Evolutionary conservation across 2,329 filamentous ascomycete species (phyloP).

Genomic region (Calonectria hongkongensis): DNA sequence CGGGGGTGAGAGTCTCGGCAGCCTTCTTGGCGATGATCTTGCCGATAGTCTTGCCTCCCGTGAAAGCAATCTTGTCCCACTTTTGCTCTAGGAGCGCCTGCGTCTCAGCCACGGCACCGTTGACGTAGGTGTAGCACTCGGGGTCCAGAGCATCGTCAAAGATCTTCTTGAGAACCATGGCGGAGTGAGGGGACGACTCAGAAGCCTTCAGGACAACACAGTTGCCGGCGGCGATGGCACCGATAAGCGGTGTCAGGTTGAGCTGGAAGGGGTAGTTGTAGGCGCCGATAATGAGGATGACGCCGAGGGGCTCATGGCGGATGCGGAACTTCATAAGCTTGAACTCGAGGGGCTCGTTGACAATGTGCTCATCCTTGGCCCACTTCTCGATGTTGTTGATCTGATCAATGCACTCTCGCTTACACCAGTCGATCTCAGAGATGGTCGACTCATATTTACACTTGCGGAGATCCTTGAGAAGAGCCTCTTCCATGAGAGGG

Average conservation of each 20-base stretch:
- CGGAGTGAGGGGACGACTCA: constrained; percentile 85
- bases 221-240: constrained; percentile 94
- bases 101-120: constrained; percentile 88
- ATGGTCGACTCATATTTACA: constrained; percentile 83
- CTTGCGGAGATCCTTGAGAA: constrained; percentile 87
- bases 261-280: constrained; percentile 97
- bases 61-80: constrained; percentile 99
- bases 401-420: constrained; percentile 87
- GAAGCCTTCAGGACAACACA: constrained; percentile 94
- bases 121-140: constrained; percentile 84
- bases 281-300: constrained; percentile 89
- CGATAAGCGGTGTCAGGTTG: constrained; percentile 85
- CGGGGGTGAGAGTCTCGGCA: constrained; percentile 90
- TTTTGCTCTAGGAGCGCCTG: constrained; percentile 89
- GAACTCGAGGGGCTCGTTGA: constrained; percentile 81
- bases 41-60: constrained; percentile 85
- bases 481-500: constrained; percentile 82
- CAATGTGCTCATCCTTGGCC: constrained; percentile 86
- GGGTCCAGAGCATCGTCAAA: constrained; percentile 85
- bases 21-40: constrained; percentile 94
- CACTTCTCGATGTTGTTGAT: constrained; percentile 87
- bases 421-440: constrained; percentile 85
- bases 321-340: constrained; percentile 83
- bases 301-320: constrained; percentile 90
- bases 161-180: constrained; percentile 87